A percentile compares a stretch with the other conserved stretches of the same genome.
Evolutionary conservation across 305 asterid species (phyloP).

Genomic region (Fraxinus ornus): DNA sequence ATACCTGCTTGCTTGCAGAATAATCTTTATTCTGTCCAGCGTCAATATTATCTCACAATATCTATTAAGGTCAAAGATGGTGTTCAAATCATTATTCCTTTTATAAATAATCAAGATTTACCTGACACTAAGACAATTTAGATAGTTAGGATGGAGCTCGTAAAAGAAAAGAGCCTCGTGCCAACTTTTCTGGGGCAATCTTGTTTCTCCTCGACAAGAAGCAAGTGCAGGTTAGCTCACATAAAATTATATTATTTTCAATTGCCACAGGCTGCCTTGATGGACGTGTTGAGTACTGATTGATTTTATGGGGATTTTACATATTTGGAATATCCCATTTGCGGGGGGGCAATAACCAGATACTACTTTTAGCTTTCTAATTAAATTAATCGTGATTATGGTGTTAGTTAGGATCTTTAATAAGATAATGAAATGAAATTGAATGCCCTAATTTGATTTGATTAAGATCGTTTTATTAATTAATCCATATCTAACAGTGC

Average conservation of each 20-base stretch:
- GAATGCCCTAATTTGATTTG: neutral
- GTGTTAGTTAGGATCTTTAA: conserved; percentile 17
- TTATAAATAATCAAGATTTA: too few species aligned
- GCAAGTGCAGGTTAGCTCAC: neutral
- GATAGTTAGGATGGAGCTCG: neutral
- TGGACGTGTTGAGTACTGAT: conserved; percentile 11
- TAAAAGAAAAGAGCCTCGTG: neutral
- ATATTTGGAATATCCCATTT: neutral
- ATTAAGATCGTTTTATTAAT: neutral
- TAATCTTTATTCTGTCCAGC: too few species aligned
- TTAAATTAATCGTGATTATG: neutral
- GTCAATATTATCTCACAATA: neutral
- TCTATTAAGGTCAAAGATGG: neutral
- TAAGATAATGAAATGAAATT: conserved; percentile 4
- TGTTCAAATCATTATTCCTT: too few species aligned
- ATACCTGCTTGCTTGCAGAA: too few species aligned
- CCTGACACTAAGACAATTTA: too few species aligned
- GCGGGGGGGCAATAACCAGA: neutral
- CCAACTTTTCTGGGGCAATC: neutral
- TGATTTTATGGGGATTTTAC: neutral
- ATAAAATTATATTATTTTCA: neutral
- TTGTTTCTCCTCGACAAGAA: neutral
- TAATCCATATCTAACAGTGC: conserved; percentile 29
- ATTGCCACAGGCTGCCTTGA: neutral
- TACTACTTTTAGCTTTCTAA: conserved; percentile 13